phyloP scores from a whole-genome alignment of 805 yeast species.

The Ogataea thermomethanolica region DNA sequence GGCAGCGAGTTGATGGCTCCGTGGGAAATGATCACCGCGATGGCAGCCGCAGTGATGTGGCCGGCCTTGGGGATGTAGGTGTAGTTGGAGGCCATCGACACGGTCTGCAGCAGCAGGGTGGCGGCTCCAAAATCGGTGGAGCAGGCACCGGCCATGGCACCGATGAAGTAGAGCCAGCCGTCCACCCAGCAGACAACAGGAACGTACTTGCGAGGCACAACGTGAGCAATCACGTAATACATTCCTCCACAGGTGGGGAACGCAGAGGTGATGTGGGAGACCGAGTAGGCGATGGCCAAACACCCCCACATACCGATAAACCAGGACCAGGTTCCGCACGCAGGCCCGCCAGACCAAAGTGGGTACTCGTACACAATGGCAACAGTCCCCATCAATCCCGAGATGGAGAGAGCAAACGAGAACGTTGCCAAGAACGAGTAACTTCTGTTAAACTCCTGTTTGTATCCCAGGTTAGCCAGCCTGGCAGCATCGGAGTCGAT shows the following conservation, averaged over 20 bases:
- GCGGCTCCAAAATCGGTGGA: slow-evolving; percentile 54
- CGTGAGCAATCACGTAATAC: slow-evolving; percentile 45
- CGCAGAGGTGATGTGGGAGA: slow-evolving; percentile 47
- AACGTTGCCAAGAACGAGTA: slow-evolving; percentile 59
- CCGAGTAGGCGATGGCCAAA: slow-evolving; percentile 49
- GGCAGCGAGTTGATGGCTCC: slow-evolving; percentile 50
- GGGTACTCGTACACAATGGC: slow-evolving; percentile 51
- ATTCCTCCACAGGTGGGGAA: slow-evolving; percentile 56
- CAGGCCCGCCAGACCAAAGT: slow-evolving; percentile 54
- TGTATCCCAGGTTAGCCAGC: slow-evolving; percentile 50
- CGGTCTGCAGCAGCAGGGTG: slow-evolving; percentile 42
- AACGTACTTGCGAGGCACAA: slow-evolving; percentile 45
- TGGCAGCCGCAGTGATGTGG: slow-evolving; percentile 48
- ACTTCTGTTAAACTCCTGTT: slow-evolving; percentile 56
- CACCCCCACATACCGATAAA: slow-evolving; percentile 51
- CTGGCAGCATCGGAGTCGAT: slow-evolving; percentile 33
- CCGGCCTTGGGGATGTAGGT: slow-evolving; percentile 40
- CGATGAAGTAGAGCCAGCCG: slow-evolving; percentile 48
- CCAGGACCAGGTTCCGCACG: slow-evolving; percentile 66
- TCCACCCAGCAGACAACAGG: slow-evolving; percentile 54
- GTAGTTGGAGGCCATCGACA: slow-evolving; percentile 37
- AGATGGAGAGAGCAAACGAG: slow-evolving; percentile 62
- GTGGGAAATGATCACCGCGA: slow-evolving; percentile 47
- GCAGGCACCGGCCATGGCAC: slow-evolving; percentile 50
- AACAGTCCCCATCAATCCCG: slow-evolving; percentile 62